A percentile compares a stretch with the other conserved stretches of the same genome.
phyloP scores from a whole-genome alignment of 371 early-diverging fungal genomes.

The Mortierella polycephala region DNA sequence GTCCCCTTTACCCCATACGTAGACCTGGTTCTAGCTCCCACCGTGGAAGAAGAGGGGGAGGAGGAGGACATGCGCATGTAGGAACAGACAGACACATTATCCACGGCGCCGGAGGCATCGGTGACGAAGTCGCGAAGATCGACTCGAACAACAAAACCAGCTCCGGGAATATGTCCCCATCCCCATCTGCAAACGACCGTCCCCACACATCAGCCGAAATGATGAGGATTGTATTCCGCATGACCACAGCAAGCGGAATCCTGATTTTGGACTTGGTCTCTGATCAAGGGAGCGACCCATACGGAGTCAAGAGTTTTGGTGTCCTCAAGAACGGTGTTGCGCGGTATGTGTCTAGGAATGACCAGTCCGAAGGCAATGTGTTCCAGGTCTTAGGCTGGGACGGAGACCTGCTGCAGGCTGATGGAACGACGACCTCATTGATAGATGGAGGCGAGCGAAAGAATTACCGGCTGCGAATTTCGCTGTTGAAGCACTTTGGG shows the following conservation, averaged over 20 bases:
- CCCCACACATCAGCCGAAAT: background rate
- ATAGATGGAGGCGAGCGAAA: background rate
- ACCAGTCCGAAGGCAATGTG: slow-evolving; percentile 40
- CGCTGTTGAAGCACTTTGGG: slow-evolving; percentile 49
- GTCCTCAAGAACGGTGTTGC: slow-evolving; percentile 40
- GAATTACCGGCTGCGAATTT: slow-evolving; percentile 31
- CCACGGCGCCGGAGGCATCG: background rate
- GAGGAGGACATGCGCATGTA: background rate
- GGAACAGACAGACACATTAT: background rate
- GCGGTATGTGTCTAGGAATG: slow-evolving; percentile 36
- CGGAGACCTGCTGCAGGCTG: slow-evolving; percentile 21
- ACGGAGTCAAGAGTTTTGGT: slow-evolving; percentile 40
- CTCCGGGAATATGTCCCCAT: background rate
- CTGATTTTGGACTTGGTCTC: slow-evolving; percentile 42
- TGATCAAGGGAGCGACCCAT: slow-evolving; percentile 32
- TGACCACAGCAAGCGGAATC: slow-evolving; percentile 38
- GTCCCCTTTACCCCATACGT: slow-evolving; percentile 8
- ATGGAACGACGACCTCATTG: slow-evolving; percentile 11
- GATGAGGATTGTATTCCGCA: slow-evolving; percentile 44
- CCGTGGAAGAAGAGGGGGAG: background rate
- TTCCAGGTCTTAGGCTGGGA: slow-evolving; percentile 51
- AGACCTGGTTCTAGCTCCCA: background rate
- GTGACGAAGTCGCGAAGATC: background rate
- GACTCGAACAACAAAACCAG: background rate
- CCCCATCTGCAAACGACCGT: no score